phyloP scores from a whole-genome alignment of 2,329 filamentous ascomycete species.

The Chaetomiaceae sp. region DNA sequence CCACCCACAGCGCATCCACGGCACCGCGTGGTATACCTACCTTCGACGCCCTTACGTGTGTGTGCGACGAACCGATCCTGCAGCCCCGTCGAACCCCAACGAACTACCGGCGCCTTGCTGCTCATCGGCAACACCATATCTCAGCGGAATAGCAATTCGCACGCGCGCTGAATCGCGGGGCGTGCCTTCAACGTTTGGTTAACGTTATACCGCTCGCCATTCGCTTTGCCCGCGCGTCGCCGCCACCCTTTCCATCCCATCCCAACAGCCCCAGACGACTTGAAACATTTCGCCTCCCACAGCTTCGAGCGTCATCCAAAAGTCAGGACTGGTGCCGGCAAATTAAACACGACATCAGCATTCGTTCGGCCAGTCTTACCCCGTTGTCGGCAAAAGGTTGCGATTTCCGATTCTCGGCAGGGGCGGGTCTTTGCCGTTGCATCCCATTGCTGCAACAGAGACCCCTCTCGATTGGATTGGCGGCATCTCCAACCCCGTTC shows the following conservation, averaged over 20 bases:
- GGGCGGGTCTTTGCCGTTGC: slow-evolving; percentile 5
- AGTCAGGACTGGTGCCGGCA: neutral
- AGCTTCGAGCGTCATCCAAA: too few relatives aligned
- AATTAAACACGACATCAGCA: neutral
- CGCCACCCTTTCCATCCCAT: neutral
- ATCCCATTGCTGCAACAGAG: neutral
- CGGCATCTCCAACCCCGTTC: neutral
- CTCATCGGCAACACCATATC: neutral
- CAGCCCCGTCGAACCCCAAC: too few relatives aligned
- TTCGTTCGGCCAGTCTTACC: neutral
- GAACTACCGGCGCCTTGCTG: neutral
- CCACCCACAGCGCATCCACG: neutral
- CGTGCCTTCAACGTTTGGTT: too few relatives aligned
- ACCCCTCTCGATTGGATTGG: slow-evolving; percentile 6
- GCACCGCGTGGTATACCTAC: neutral
- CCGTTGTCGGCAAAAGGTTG: neutral
- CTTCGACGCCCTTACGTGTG: too few relatives aligned
- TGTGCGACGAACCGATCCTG: too few relatives aligned
- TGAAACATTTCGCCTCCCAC: neutral
- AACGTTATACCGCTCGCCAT: too few relatives aligned
- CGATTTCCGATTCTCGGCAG: slow-evolving; percentile 3
- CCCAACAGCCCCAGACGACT: neutral
- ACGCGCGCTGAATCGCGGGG: neutral
- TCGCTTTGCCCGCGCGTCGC: neutral
- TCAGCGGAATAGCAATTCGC: neutral